These are phyloP conservation scores for Rhizopogon roseolus DNA, from an alignment of 768 basidiomycete species.

Conservation along the genomic window DNA sequence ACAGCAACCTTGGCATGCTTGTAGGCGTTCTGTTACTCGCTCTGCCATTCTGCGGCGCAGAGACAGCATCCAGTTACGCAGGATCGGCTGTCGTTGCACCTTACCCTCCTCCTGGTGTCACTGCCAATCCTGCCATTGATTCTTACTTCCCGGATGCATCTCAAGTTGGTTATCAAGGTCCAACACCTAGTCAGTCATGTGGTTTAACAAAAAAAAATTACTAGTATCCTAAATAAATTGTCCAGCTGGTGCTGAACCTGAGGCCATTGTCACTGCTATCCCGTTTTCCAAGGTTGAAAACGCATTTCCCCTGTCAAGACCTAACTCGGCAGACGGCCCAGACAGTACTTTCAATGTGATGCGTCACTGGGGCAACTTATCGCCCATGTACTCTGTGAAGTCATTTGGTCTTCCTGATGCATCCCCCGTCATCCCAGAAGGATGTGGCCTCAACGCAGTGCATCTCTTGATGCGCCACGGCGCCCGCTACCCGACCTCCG, in stretches of 20 bases:
- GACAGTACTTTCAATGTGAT: slow-evolving; percentile 38
- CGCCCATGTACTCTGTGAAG: slow-evolving; percentile 46
- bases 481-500: slow-evolving; percentile 37
- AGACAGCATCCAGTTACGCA: slow-evolving; percentile 34
- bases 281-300: slow-evolving; percentile 29
- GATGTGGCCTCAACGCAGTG: slow-evolving; percentile 43
- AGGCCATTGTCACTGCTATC: slow-evolving; percentile 38
- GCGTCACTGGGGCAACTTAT: slow-evolving; percentile 42
- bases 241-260: slow-evolving; percentile 39
- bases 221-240: background rate
- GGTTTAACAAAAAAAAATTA: too few relatives aligned
- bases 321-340: slow-evolving; percentile 28
- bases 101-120: slow-evolving; percentile 38
- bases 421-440: slow-evolving; percentile 40
- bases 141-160: slow-evolving; percentile 37
- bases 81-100: slow-evolving; percentile 36
- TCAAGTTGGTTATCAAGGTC: slow-evolving; percentile 42
- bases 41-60: slow-evolving; percentile 1
- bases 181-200: slow-evolving; percentile 39
- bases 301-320: slow-evolving; percentile 39
- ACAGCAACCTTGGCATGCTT: background rate
- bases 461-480: slow-evolving; percentile 37
- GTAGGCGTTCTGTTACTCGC: background rate
- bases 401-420: slow-evolving; percentile 47
- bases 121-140: slow-evolving; percentile 24